Base-by-base conservation (phyloP, 1,284 basidiomycete genomes). In the Moniliella sp. region DNA sequence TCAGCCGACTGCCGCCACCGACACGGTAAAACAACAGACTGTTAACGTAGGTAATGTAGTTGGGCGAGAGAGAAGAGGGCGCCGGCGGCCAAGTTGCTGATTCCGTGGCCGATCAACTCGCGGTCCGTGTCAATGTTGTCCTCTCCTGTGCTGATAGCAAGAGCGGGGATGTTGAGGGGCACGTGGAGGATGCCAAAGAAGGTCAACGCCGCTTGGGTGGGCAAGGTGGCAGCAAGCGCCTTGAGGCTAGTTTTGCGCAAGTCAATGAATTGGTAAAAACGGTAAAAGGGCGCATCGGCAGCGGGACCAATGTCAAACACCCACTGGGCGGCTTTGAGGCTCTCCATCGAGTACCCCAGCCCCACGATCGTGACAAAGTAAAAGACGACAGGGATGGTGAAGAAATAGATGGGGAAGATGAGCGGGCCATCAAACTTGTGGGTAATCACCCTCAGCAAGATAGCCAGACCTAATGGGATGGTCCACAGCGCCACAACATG, bases 1-100 rank as follows among this genome's bases (percentile, higher is more conserved):
- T 74, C 10, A 84, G n/a, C 10, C 83, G 68, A 1, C 75, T 84
- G 8, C 70, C 74, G 4, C 88, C 88, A 2, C 88, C 88, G 7
- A 93, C 80, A 18, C 84, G 78, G 63, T 93, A 93, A 63, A 97
- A n/a, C n/a, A n/a, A n/a, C n/a, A n/a, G n/a, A n/a, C n/a, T n/a
- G n/a, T n/a, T n/a, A n/a, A n/a, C n/a, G n/a, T n/a, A n/a, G n/a
- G n/a, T n/a, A n/a, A n/a, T n/a, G n/a, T n/a, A n/a, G n/a, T n/a
- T n/a, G n/a, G n/a, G n/a, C n/a, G n/a, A n/a, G n/a, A n/a, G n/a
- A n/a, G n/a, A n/a, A n/a, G n/a, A n/a, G n/a, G n/a, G n/a, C n/a
- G n/a, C 84, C 86, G 1, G 84, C 72, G 0, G 78, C 62, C 3
- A 93, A 43, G 57, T 97, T 97, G 1, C 83, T 86, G 39, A 81